Evolutionary conservation across 139 green algal species (phyloP).

Genomic region (Choricystis sp.): DNA sequence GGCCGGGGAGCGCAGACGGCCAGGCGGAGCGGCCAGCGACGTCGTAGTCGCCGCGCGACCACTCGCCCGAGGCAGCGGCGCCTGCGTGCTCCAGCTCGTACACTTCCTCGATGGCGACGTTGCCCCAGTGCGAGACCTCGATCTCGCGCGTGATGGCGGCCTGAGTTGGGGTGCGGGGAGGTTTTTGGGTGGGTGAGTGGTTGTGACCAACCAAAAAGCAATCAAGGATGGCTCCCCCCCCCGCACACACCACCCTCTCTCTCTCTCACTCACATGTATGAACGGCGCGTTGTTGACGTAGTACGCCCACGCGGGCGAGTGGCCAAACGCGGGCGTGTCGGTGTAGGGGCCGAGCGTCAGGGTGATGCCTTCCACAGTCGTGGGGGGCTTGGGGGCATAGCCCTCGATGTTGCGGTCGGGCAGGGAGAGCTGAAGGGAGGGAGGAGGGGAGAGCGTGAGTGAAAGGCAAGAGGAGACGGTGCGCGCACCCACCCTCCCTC

Average conservation of each 20-base stretch:
- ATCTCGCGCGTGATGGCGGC: slow-evolving; percentile 53
- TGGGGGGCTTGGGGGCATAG: slow-evolving; percentile 16
- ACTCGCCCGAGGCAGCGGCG: slow-evolving; percentile 13
- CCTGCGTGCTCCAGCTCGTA: slow-evolving; percentile 51
- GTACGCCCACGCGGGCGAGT: slow-evolving; percentile 29
- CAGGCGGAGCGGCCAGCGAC: not conserved
- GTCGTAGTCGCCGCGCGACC: slow-evolving; percentile 39
- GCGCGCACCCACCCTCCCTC: no score
- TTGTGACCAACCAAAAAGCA: no score
- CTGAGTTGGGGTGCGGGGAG: slow-evolving; percentile 6
- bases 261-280: slow-evolving; percentile 28
- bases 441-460: no score
- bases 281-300: slow-evolving; percentile 69
- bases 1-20: not conserved
- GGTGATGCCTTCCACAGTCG: slow-evolving; percentile 13
- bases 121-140: slow-evolving; percentile 81
- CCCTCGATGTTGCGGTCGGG: slow-evolving; percentile 20
- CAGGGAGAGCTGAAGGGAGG: slow-evolving; percentile 10
- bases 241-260: not conserved
- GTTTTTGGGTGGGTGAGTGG: slow-evolving; percentile 1
- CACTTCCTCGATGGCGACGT: slow-evolving; percentile 74
- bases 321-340: not conserved
- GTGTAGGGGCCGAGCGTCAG: slow-evolving; percentile 34
- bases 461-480: no score
- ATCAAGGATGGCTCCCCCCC: not conserved